Evolutionary conservation across 768 basidiomycete genomes (phyloP).

Genomic region (Amanita molliuscula): DNA sequence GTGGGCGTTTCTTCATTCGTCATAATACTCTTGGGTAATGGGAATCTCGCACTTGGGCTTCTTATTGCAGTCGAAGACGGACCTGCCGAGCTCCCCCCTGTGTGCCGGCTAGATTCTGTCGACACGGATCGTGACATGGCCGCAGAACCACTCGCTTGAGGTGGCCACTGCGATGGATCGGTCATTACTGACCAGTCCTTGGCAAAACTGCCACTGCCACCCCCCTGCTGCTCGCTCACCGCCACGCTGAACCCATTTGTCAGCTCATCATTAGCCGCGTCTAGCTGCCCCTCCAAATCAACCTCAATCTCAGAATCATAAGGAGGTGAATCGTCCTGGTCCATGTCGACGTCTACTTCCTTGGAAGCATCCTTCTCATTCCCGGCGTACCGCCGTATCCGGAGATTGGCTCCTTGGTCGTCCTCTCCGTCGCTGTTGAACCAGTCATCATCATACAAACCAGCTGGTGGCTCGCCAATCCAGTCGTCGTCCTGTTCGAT

Average conservation of each 20-base stretch:
- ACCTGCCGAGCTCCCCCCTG: constrained; percentile 4
- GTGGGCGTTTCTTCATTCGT: constrained; percentile 46
- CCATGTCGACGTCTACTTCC: constrained; percentile 60
- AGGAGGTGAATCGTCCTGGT: constrained; percentile 43
- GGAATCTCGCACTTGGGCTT: constrained; percentile 17
- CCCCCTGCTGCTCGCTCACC: constrained; percentile 8
- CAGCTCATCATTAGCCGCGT: constrained; percentile 7
- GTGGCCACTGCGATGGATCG: constrained; percentile 19
- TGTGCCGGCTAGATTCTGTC: constrained; percentile 1
- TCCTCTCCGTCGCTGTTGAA: constrained; percentile 46
- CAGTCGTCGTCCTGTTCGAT: constrained; percentile 67
- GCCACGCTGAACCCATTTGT: constrained; percentile 9
- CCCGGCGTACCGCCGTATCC: constrained; percentile 19
- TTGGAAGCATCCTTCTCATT: constrained; percentile 37
- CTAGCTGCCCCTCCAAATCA: constrained; percentile 16
- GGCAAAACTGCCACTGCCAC: constrained; percentile 15
- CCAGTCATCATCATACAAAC: constrained; percentile 64
- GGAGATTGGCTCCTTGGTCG: constrained; percentile 21
- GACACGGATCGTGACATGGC: constrained; percentile 8
- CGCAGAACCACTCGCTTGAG: constrained; percentile 12
- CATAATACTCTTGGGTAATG: constrained; percentile 20
- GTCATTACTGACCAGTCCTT: constrained; percentile 17
- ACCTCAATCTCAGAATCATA: constrained; percentile 29
- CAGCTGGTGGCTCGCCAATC: constrained; percentile 69
- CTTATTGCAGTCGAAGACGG: background rate